phyloP scores from a whole-genome alignment of 306 rosid genomes.

The Sindora glabra region DNA sequence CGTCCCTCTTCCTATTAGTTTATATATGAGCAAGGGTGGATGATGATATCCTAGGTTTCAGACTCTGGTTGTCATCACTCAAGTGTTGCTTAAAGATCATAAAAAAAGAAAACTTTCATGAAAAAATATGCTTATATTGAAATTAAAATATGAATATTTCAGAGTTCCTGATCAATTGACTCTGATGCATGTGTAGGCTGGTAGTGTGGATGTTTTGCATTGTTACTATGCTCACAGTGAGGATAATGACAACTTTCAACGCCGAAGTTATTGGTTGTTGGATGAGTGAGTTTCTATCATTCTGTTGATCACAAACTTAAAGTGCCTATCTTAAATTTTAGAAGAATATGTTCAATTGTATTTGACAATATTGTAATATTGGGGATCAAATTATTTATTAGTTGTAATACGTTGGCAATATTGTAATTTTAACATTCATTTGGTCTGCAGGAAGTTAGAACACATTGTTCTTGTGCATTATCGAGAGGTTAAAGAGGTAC shows the following conservation, averaged over 20 bases:
- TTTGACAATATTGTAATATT: neutral
- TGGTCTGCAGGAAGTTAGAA: conserved; percentile 52
- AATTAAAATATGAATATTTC: too few species aligned
- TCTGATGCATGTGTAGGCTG: conserved; percentile 39
- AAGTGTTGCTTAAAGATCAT: too few species aligned
- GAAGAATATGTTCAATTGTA: too few species aligned
- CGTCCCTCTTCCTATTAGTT: too few species aligned
- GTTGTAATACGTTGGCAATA: too few species aligned
- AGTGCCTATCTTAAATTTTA: neutral
- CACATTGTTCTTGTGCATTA: conserved; percentile 80
- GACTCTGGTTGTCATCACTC: too few species aligned
- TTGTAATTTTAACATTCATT: conserved; percentile 1
- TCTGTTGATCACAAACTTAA: neutral
- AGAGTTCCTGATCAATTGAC: conserved; percentile 9
- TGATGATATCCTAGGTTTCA: too few species aligned
- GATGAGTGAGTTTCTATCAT: conserved; percentile 42
- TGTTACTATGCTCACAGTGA: conserved; percentile 85
- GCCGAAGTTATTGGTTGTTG: conserved; percentile 83
- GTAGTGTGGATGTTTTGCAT: conserved; percentile 59
- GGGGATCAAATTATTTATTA: too few species aligned
- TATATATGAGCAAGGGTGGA: too few species aligned
- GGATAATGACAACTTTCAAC: conserved; percentile 57
- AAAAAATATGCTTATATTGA: too few species aligned
- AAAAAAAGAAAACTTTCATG: too few species aligned
- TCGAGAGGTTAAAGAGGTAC: conserved; percentile 60